Evolutionary conservation across 331 rosid genomes (phyloP).

Genomic region (Erythrophleum ivorense): DNA sequence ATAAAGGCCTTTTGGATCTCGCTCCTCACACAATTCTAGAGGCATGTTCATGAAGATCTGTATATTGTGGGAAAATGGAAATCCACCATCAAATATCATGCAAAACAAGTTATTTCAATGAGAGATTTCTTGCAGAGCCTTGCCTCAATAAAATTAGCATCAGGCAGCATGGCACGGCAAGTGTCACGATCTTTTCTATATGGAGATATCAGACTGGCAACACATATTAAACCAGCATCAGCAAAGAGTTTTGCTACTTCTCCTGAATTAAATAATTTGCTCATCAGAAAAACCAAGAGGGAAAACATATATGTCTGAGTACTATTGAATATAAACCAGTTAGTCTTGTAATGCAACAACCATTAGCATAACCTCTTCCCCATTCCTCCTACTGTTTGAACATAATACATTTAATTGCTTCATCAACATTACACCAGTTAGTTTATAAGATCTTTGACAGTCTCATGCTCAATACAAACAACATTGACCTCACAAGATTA

Average conservation of each 20-base stretch:
- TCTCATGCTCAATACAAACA: not conserved
- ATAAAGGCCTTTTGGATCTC: constrained; percentile 91
- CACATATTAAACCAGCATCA: constrained; percentile 76
- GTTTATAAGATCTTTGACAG: not conserved
- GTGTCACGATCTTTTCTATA: constrained; percentile 70
- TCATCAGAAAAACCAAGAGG: constrained; percentile 33
- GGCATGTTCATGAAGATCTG: constrained; percentile 94
- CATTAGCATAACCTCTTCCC: not conserved
- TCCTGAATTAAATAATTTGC: constrained; percentile 52
- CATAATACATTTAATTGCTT: not conserved
- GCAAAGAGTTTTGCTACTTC: constrained; percentile 87
- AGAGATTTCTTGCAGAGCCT: constrained; percentile 31
- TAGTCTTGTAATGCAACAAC: not conserved
- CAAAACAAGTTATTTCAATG: constrained; percentile 24
- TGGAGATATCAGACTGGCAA: constrained; percentile 89
- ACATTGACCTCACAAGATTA: not conserved
- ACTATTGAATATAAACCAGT: constrained; percentile 3
- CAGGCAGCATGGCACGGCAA: constrained; percentile 75
- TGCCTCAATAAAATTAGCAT: constrained; percentile 74
- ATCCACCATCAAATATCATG: constrained; percentile 38
- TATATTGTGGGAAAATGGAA: constrained; percentile 14
- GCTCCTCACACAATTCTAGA: constrained; percentile 72
- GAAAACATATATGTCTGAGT: not conserved
- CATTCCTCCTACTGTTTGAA: not conserved
- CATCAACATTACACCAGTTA: not conserved